These are phyloP conservation scores for Areca catechu DNA, from an alignment of 176 grass and related monocot species.

Conservation along the genomic window DNA sequence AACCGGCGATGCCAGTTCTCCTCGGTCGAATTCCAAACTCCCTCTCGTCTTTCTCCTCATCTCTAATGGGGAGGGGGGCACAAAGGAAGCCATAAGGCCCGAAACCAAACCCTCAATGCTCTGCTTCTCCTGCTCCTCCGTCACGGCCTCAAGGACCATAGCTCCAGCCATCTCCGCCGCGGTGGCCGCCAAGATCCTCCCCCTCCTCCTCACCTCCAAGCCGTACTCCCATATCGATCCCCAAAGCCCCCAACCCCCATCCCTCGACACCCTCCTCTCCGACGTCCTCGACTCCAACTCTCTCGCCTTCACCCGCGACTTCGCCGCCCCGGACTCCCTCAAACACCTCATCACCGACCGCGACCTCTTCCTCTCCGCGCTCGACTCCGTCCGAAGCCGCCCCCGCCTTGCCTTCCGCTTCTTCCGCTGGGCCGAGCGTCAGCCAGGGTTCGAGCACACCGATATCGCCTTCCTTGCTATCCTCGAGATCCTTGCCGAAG, in stretches of 20 bases:
- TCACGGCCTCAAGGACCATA: not conserved
- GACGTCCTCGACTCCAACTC: conserved; percentile 15
- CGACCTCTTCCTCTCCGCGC: conserved; percentile 21
- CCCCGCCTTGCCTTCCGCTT: conserved; percentile 49
- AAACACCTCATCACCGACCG: conserved; percentile 16
- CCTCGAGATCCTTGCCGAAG: conserved; percentile 42
- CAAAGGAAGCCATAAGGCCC: conserved; percentile 13
- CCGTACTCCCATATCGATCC: no score
- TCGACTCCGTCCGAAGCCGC: conserved; percentile 24
- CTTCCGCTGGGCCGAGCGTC: conserved; percentile 72
- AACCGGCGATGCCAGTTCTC: no score
- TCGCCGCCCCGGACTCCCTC: conserved; percentile 15
- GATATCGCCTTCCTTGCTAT: conserved; percentile 46
- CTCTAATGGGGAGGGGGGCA: conserved; percentile 24
- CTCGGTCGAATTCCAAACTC: not conserved
- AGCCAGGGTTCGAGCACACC: conserved; percentile 43
- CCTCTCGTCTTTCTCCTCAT: conserved; percentile 1
- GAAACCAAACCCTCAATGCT: not conserved
- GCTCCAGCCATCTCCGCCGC: not conserved
- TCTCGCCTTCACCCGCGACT: conserved; percentile 13
- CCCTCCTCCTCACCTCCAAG: no score
- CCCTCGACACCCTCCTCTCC: conserved; percentile 13
- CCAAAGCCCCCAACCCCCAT: no score
- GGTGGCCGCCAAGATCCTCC: no score
- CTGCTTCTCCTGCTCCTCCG: conserved; percentile 5